These are phyloP conservation scores for Batkoa obscura DNA, from an alignment of 371 early-diverging fungal genomes.

Conservation along the genomic window DNA sequence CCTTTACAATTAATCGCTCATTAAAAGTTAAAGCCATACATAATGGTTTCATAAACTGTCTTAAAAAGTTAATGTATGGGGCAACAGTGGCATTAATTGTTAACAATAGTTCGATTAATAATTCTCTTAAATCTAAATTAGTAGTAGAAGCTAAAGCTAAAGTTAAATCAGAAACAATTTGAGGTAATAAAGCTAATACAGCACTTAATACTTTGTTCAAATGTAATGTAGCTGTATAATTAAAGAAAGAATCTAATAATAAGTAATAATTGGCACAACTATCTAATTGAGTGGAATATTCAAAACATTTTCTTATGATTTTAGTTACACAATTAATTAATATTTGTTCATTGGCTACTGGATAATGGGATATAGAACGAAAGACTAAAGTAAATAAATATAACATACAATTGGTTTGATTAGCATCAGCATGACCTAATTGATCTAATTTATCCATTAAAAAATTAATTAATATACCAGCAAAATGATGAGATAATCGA, in stretches of 20 bases:
- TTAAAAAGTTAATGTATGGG: conserved; percentile 72
- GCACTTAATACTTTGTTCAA: conserved; percentile 60
- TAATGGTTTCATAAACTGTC: conserved; percentile 89
- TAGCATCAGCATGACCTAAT: conserved; percentile 56
- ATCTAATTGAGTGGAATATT: conserved; percentile 58
- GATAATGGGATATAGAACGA: conserved; percentile 82
- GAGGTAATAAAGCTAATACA: conserved; percentile 77
- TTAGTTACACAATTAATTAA: conserved; percentile 75
- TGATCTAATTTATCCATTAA: conserved; percentile 66
- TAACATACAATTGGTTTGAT: conserved; percentile 61
- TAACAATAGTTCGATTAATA: conserved; percentile 76
- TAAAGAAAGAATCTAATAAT: conserved; percentile 74
- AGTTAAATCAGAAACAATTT: conserved; percentile 77
- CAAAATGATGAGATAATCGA: conserved; percentile 52
- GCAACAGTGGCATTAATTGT: conserved; percentile 92
- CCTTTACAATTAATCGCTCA: conserved; percentile 83
- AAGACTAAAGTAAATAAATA: conserved; percentile 84
- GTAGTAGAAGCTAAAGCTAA: conserved; percentile 57
- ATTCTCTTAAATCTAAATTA: conserved; percentile 66
- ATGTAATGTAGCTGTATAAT: conserved; percentile 49
- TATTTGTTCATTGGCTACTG: conserved; percentile 76
- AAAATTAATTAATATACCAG: conserved; percentile 54
- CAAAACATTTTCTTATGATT: conserved; percentile 76
- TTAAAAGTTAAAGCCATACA: conserved; percentile 83
- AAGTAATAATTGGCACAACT: conserved; percentile 82